Conservation (phyloP, 1,284 basidiomycete genomes). For the Stygiomarasmius scandens region DNA sequence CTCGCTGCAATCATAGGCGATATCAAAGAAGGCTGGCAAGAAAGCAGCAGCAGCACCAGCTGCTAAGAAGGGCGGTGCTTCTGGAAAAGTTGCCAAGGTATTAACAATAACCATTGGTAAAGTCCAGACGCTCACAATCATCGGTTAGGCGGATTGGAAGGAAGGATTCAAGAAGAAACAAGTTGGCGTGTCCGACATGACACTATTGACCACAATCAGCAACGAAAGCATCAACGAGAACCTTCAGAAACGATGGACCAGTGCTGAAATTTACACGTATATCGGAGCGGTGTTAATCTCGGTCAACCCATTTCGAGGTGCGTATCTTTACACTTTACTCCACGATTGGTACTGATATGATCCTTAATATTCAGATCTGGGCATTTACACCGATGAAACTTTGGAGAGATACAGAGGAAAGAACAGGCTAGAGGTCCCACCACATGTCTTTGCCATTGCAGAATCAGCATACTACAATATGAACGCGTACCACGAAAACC, state of each 20-base stretch:
- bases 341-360: neutral
- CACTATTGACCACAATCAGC: conserved; percentile 93
- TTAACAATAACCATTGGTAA: conserved; percentile 12
- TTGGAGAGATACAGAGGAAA: conserved; percentile 92
- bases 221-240: conserved; percentile 99
- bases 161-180: conserved; percentile 98
- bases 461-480: conserved; percentile 99
- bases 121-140: conserved; percentile 4
- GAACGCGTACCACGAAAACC: conserved; percentile 99
- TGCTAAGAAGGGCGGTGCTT: conserved; percentile 61
- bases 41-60: conserved; percentile 64
- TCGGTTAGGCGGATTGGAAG: conserved; percentile 89
- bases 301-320: conserved; percentile 96
- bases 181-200: conserved; percentile 99
- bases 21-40: conserved; percentile 91
- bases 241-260: conserved; percentile 94
- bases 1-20: conserved; percentile 55
- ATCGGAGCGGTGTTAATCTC: conserved; percentile 98
- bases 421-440: conserved; percentile 97
- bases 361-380: conserved; percentile 65
- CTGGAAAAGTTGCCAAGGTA: conserved; percentile 76
- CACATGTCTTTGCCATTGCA: conserved; percentile 97
- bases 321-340: conserved; percentile 22
- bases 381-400: conserved; percentile 94
- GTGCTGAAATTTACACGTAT: conserved; percentile 98